These are phyloP conservation scores for Beauveria caledonica DNA, from an alignment of 2,329 filamentous ascomycete species.

Conservation along the genomic window DNA sequence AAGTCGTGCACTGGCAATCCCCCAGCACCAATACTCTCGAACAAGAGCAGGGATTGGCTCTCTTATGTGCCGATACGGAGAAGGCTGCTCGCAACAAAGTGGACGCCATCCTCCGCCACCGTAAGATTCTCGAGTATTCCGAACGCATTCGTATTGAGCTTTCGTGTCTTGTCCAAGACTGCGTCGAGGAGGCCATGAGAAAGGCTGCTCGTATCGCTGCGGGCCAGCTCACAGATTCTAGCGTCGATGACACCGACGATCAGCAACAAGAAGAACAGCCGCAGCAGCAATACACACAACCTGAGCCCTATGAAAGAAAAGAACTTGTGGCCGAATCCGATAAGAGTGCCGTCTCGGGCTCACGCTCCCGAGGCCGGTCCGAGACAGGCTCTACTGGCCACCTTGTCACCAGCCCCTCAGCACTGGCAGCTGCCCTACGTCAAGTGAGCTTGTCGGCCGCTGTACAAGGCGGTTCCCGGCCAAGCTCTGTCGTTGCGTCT, in stretches of 20 bases:
- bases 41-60: constrained; percentile 80
- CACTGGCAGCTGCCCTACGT: constrained; percentile 45
- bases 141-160: constrained; percentile 94
- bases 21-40: constrained; percentile 86
- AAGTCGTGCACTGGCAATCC: constrained; percentile 94
- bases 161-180: constrained; percentile 85
- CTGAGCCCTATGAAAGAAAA: constrained; percentile 10
- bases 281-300: constrained; percentile 7
- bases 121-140: constrained; percentile 88
- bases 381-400: constrained; percentile 42
- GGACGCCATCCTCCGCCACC: constrained; percentile 84
- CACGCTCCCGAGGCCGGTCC: constrained; percentile 11
- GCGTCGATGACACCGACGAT: constrained; percentile 43
- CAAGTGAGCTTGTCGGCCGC: constrained; percentile 28
- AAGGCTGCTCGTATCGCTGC: constrained; percentile 85
- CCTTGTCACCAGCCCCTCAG: constrained; percentile 35
- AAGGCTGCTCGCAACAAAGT: constrained; percentile 79
- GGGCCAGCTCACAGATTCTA: constrained; percentile 74
- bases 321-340: constrained; percentile 26
- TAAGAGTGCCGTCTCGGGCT: constrained; percentile 9
- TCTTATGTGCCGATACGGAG: constrained; percentile 87
- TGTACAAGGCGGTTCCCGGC: constrained; percentile 35
- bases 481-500: constrained; percentile 50
- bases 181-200: constrained; percentile 82
- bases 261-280: background rate